Percentiles rank a stretch among this genome's conserved stretches.
Conservation (phyloP, 169 alveolate species). For the Hammondia hammondi region DNA sequence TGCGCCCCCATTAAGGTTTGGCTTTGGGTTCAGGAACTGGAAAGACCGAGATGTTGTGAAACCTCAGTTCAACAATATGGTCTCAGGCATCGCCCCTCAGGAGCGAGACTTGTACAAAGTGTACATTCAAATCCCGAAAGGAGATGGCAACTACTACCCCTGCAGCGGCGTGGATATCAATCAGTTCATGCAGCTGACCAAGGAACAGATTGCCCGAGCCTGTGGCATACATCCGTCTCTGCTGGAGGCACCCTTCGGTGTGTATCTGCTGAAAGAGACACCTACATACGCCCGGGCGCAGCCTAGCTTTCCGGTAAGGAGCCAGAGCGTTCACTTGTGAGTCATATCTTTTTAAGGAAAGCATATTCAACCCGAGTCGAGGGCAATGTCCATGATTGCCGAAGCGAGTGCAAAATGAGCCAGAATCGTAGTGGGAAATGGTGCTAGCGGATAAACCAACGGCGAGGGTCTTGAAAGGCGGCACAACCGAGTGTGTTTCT, state of each 20-base stretch:
- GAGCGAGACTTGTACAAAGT: background rate
- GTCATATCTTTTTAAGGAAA: too few species aligned
- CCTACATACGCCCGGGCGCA: slow-evolving; percentile 12
- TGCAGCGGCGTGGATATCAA: slow-evolving; percentile 9
- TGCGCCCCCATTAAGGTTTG: background rate
- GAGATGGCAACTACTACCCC: background rate
- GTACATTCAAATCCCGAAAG: slow-evolving; percentile 4
- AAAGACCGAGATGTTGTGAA: background rate
- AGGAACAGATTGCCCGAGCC: slow-evolving; percentile 4
- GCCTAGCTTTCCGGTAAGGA: background rate
- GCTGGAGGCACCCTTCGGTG: slow-evolving; percentile 9
- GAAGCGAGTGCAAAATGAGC: too few species aligned
- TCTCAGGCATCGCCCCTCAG: background rate
- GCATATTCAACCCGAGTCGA: too few species aligned
- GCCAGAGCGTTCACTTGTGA: background rate
- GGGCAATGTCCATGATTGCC: too few species aligned
- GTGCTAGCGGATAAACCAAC: too few species aligned
- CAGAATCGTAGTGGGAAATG: too few species aligned
- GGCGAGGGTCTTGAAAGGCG: too few species aligned
- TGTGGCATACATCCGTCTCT: background rate
- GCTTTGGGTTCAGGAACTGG: background rate
- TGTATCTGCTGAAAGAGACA: slow-evolving; percentile 9
- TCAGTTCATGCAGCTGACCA: background rate
- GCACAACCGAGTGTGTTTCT: background rate
- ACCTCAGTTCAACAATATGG: background rate